A percentile compares a stretch with the other conserved stretches of the same genome.
phyloP scores from a whole-genome alignment of 345 rosid genomes.

The Rhodamnia rubescens region DNA sequence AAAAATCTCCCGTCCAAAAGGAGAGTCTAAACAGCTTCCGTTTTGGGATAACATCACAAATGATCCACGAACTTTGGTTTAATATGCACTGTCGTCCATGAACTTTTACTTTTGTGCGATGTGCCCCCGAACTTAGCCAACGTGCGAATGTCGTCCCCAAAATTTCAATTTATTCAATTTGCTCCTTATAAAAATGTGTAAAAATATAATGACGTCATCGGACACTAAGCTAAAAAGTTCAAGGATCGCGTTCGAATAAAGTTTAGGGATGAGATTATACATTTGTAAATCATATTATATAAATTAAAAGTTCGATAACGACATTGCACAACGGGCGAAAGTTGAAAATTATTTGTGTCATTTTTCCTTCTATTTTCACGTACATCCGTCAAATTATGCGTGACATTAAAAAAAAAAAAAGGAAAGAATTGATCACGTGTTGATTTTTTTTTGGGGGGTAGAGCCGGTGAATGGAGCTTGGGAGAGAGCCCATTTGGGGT shows the following conservation, averaged over 20 bases:
- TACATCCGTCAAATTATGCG: neutral
- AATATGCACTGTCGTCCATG: fast-evolving
- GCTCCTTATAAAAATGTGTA: neutral
- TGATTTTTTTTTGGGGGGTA: too few relatives aligned
- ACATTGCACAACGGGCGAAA: fast-evolving
- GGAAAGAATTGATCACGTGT: neutral
- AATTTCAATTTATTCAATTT: neutral
- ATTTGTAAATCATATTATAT: fast-evolving
- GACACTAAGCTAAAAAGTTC: fast-evolving
- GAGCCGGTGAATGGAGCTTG: neutral
- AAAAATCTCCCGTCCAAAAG: neutral
- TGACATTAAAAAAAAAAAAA: neutral
- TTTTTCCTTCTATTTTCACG: neutral
- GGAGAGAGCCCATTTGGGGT: neutral
- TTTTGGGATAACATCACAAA: neutral
- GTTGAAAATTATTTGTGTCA: neutral
- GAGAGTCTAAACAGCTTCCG: neutral
- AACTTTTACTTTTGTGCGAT: neutral
- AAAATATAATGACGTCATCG: fast-evolving
- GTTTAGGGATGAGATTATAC: fast-evolving
- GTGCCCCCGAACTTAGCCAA: fast-evolving
- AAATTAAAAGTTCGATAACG: too few relatives aligned
- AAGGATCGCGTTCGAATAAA: fast-evolving
- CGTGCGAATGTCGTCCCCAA: fast-evolving
- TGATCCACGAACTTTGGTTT: neutral